Evolutionary conservation across 1,284 basidiomycete genomes (phyloP).

Genomic region (Phellinidium pouzarii): DNA sequence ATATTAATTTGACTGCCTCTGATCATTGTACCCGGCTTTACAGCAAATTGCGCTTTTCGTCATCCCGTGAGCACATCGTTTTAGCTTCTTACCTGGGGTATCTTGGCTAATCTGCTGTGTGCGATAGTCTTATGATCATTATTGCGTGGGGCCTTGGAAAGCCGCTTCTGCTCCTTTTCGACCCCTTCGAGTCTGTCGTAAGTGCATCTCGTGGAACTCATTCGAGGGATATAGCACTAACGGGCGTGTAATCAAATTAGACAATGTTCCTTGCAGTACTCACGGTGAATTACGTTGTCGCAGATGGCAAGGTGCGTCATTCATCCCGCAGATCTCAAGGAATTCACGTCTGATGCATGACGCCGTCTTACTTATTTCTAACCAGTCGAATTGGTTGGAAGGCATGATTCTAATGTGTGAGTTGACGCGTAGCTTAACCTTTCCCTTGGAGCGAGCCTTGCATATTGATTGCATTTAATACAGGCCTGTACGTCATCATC

Average conservation of each 20-base stretch:
- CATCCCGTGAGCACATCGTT: slow-evolving; percentile 56
- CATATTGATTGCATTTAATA: slow-evolving; percentile 1
- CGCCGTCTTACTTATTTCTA: not conserved
- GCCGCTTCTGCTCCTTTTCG: slow-evolving; percentile 69
- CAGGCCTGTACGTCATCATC: slow-evolving; percentile 57
- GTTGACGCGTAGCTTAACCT: slow-evolving; percentile 22
- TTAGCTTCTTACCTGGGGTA: slow-evolving; percentile 20
- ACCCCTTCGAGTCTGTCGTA: slow-evolving; percentile 73
- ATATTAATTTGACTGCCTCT: not conserved
- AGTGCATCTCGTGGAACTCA: slow-evolving; percentile 2
- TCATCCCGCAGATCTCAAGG: not conserved
- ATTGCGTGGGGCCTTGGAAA: slow-evolving; percentile 65
- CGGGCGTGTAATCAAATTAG: not conserved
- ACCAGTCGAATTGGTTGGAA: slow-evolving; percentile 50
- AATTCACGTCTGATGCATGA: not conserved
- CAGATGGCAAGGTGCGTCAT: slow-evolving; percentile 44
- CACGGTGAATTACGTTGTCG: slow-evolving; percentile 58
- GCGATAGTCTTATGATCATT: slow-evolving; percentile 45
- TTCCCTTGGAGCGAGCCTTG: not conserved
- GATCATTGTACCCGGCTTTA: not conserved
- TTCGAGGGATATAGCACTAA: not conserved
- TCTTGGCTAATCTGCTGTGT: slow-evolving; percentile 1
- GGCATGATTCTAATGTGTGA: slow-evolving; percentile 50
- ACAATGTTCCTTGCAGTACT: slow-evolving; percentile 39
- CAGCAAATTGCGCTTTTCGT: slow-evolving; percentile 89